A percentile compares a stretch with the other conserved stretches of the same genome.
phyloP scores from a whole-genome alignment of 768 basidiomycete genomes.

The Daedaleopsis sinensis region DNA sequence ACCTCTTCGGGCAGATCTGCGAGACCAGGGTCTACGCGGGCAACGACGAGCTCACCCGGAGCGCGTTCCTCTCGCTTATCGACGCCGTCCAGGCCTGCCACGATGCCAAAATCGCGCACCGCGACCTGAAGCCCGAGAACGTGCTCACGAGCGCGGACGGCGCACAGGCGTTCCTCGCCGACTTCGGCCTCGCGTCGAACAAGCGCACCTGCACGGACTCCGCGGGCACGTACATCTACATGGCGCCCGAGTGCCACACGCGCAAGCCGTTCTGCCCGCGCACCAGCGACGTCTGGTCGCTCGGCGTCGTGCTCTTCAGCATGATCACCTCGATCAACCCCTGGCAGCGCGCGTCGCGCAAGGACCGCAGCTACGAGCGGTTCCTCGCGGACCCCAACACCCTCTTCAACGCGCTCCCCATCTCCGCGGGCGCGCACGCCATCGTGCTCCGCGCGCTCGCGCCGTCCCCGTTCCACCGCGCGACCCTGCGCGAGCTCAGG shows the following conservation, averaged over 20 bases:
- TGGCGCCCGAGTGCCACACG: conserved; percentile 16
- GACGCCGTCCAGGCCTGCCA: conserved; percentile 53
- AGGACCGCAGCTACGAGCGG: conserved; percentile 58
- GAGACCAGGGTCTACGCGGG: conserved; percentile 36
- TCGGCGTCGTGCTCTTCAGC: conserved; percentile 50
- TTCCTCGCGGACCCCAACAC: conserved; percentile 66
- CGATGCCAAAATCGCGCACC: conserved; percentile 48
- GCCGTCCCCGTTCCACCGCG: conserved; percentile 10
- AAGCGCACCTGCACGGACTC: neutral
- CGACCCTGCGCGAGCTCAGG: conserved; percentile 3
- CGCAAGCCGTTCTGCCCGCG: conserved; percentile 30
- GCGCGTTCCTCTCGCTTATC: conserved; percentile 51
- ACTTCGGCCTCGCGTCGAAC: conserved; percentile 47
- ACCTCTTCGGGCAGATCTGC: conserved; percentile 47
- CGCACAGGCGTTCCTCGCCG: conserved; percentile 43
- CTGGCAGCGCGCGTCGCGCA: conserved; percentile 46
- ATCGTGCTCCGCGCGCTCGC: conserved; percentile 58
- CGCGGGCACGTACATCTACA: conserved; percentile 20
- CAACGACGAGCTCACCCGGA: conserved; percentile 45
- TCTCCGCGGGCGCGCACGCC: conserved; percentile 63
- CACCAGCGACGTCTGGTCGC: conserved; percentile 33
- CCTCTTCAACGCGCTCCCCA: conserved; percentile 68
- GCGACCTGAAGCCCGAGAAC: conserved; percentile 57
- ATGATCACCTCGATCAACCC: conserved; percentile 50
- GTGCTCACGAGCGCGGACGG: conserved; percentile 45